Evolutionary conservation across 306 rosid genomes (phyloP).

Genomic region (Trifolium repens): DNA sequence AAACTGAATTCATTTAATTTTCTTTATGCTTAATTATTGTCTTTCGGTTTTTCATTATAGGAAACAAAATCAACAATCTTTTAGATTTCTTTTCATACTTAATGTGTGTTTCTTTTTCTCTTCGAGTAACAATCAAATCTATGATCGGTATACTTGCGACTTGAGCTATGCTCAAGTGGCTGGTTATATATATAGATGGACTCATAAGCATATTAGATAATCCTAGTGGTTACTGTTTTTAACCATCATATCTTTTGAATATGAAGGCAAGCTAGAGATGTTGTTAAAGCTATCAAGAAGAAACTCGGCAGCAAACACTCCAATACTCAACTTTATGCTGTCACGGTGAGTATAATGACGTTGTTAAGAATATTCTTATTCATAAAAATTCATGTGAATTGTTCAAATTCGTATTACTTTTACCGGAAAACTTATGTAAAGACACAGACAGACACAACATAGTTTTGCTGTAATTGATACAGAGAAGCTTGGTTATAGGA

Average conservation of each 20-base stretch:
- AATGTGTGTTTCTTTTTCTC: slow-evolving; percentile 2
- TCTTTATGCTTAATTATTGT: background rate
- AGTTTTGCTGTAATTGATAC: slow-evolving; percentile 5
- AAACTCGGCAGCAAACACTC: slow-evolving; percentile 73
- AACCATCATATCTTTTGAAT: slow-evolving; percentile 32
- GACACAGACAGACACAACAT: slow-evolving; percentile 10
- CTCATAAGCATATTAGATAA: slow-evolving; percentile 27
- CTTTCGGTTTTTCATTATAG: slow-evolving; percentile 24
- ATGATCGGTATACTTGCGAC: slow-evolving; percentile 10
- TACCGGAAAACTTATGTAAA: background rate
- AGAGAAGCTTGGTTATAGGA: slow-evolving; percentile 36
- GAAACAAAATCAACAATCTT: slow-evolving; percentile 8
- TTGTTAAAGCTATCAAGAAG: slow-evolving; percentile 82
- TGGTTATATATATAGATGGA: slow-evolving; percentile 17
- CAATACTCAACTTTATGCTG: slow-evolving; percentile 76
- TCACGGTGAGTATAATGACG: slow-evolving; percentile 65
- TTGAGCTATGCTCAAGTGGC: slow-evolving; percentile 10
- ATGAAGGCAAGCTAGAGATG: slow-evolving; percentile 81
- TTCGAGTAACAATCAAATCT: slow-evolving; percentile 3
- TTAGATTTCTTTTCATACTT: background rate
- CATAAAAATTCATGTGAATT: slow-evolving; percentile 4
- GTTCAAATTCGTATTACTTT: slow-evolving; percentile 18
- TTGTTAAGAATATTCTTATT: background rate
- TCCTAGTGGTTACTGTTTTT: slow-evolving; percentile 8
- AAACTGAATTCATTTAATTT: slow-evolving; percentile 13